Evolutionary conservation across 192 early-diverging fungal genomes (phyloP).

Genomic region (Entrophospora sp.): DNA sequence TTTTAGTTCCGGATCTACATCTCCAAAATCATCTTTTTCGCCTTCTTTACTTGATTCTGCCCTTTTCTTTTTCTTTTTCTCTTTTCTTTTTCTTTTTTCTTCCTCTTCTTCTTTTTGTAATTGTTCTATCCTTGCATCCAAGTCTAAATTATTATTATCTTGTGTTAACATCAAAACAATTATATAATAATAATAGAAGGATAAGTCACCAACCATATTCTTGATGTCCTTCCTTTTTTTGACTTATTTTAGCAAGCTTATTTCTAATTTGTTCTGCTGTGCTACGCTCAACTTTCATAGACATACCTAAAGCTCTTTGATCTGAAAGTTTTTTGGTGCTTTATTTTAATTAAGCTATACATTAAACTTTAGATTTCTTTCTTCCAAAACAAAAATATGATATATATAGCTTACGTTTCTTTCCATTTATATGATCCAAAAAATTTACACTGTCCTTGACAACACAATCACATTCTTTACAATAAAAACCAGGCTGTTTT

Average conservation of each 20-base stretch:
- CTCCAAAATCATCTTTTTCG: slow-evolving; percentile 19
- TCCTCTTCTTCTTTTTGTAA: slow-evolving; percentile 62
- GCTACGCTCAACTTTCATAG: slow-evolving; percentile 74
- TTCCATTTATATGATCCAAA: slow-evolving; percentile 88
- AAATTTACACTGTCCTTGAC: slow-evolving; percentile 87
- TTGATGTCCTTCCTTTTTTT: slow-evolving; percentile 49
- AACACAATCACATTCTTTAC: slow-evolving; percentile 77
- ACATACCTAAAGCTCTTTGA: slow-evolving; percentile 70
- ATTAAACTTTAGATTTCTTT: not conserved
- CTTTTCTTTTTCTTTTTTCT: slow-evolving; percentile 48
- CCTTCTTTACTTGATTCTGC: slow-evolving; percentile 30
- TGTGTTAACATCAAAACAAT: not conserved
- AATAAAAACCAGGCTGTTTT: slow-evolving; percentile 86
- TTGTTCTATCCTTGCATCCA: slow-evolving; percentile 58
- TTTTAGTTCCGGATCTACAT: slow-evolving; percentile 54
- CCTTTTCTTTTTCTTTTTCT: slow-evolving; percentile 52
- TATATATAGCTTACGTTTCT: slow-evolving; percentile 56
- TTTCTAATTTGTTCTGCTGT: slow-evolving; percentile 67
- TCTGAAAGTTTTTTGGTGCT: no score
- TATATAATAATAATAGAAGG: slow-evolving; percentile 1
- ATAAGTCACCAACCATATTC: slow-evolving; percentile 50
- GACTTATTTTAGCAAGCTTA: slow-evolving; percentile 60
- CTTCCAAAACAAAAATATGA: not conserved
- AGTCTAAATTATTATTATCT: slow-evolving; percentile 33
- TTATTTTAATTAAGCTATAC: not conserved